These are phyloP conservation scores for Punica granatum DNA, from an alignment of 345 rosid genomes.

Conservation along the genomic window DNA sequence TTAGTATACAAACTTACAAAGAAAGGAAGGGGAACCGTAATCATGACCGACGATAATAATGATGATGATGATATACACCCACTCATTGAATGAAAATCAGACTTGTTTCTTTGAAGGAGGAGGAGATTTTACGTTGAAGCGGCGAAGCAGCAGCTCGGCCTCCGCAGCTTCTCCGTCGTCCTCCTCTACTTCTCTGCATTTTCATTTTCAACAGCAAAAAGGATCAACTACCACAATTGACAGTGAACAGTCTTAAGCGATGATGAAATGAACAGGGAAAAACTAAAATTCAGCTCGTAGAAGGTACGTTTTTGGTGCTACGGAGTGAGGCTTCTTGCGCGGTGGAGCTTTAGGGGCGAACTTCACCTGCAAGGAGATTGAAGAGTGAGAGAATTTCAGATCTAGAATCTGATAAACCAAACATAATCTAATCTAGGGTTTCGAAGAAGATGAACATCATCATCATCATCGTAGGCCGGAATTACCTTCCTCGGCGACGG, in stretches of 20 bases:
- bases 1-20: too few species aligned
- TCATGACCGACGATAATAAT: too few species aligned
- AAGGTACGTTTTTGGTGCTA: conserved; percentile 19
- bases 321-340: conserved; percentile 21
- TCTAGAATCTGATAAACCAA: background rate
- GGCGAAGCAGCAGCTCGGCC: conserved; percentile 37
- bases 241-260: background rate
- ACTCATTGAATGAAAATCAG: background rate
- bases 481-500: background rate
- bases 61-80: too few species aligned
- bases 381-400: background rate
- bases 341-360: conserved; percentile 37
- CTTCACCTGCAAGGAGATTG: conserved; percentile 23
- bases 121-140: conserved; percentile 26
- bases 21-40: background rate
- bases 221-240: background rate
- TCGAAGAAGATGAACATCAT: background rate
- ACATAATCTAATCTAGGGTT: background rate
- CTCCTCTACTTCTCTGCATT: conserved; percentile 26
- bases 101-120: background rate
- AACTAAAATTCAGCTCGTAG: background rate
- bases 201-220: conserved; percentile 6
- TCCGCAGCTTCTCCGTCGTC: conserved; percentile 25
- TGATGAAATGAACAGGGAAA: background rate
- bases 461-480: background rate